A percentile compares a stretch with the other conserved stretches of the same genome.
These are phyloP conservation scores for Rosa rugosa DNA, from an alignment of 306 rosid genomes.

Conservation along the genomic window DNA sequence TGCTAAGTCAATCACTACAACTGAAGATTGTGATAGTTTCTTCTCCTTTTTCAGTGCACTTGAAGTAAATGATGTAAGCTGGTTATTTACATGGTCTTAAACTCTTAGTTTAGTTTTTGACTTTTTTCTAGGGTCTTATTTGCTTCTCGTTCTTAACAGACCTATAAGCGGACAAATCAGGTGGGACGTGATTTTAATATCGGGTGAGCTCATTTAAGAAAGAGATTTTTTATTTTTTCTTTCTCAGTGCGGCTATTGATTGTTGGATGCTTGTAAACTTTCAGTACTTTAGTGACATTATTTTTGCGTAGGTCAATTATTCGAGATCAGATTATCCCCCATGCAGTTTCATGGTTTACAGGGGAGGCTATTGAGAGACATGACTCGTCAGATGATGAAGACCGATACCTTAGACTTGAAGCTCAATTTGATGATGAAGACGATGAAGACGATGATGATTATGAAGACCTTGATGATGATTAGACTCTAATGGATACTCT, in stretches of 20 bases:
- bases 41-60: no score
- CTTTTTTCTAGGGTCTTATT: neutral
- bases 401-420: slow-evolving; percentile 5
- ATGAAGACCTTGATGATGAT: slow-evolving; percentile 23
- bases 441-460: slow-evolving; percentile 33
- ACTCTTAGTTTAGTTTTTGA: neutral
- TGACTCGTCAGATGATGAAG: slow-evolving; percentile 56
- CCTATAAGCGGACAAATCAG: slow-evolving; percentile 55
- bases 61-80: slow-evolving; percentile 52
- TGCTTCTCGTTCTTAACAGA: slow-evolving; percentile 28
- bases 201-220: slow-evolving; percentile 39
- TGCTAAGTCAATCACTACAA: slow-evolving; percentile 62
- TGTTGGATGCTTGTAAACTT: neutral
- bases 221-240: neutral
- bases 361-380: slow-evolving; percentile 66
- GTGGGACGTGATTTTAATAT: slow-evolving; percentile 61
- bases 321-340: slow-evolving; percentile 64
- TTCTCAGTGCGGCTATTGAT: neutral
- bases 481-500: neutral
- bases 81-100: neutral
- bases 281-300: neutral
- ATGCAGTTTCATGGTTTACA: slow-evolving; percentile 80
- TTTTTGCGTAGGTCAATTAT: slow-evolving; percentile 47
- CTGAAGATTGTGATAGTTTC: slow-evolving; percentile 74
- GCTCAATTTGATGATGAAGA: slow-evolving; percentile 31